Evolutionary conservation across 768 basidiomycete genomes (phyloP).

Genomic region (Lentinus tigrinus): DNA sequence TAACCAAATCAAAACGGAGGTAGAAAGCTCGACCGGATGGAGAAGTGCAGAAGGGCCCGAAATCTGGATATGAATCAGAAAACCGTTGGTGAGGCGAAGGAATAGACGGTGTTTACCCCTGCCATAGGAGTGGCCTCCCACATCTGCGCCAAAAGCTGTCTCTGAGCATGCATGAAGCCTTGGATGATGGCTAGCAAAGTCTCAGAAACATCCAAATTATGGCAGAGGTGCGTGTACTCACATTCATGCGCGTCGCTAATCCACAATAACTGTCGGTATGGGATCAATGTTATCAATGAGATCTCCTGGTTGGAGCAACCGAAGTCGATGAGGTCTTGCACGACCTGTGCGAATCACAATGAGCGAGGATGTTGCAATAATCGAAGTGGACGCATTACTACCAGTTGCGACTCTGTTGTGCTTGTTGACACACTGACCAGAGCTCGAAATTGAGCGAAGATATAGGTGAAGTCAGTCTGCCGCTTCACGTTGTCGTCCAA

Average conservation of each 20-base stretch:
- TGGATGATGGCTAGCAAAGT: constrained; percentile 2
- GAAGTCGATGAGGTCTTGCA: constrained; percentile 40
- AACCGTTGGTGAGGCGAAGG: no score
- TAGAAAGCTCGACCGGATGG: constrained; percentile 18
- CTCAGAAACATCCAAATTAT: neutral
- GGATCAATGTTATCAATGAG: constrained; percentile 45
- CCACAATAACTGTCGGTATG: constrained; percentile 64
- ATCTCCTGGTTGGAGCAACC: constrained; percentile 34
- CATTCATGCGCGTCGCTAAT: constrained; percentile 37
- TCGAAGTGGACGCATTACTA: neutral
- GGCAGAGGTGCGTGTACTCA: constrained; percentile 27
- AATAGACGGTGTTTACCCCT: constrained; percentile 1
- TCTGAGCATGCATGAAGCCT: constrained; percentile 35
- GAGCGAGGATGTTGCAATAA: neutral
- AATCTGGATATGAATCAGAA: neutral
- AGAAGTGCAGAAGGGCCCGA: constrained; percentile 19
- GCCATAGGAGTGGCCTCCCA: constrained; percentile 34
- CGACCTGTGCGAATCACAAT: constrained; percentile 5
- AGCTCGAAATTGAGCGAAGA: neutral
- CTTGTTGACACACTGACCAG: neutral
- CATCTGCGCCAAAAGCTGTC: constrained; percentile 50
- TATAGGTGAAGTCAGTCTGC: neutral
- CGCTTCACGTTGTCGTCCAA: neutral
- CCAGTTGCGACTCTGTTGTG: neutral
- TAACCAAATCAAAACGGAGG: constrained; percentile 18